Conservation (phyloP, 495 filamentous ascomycete genomes). For the Parathielavia hyrcaniae region DNA sequence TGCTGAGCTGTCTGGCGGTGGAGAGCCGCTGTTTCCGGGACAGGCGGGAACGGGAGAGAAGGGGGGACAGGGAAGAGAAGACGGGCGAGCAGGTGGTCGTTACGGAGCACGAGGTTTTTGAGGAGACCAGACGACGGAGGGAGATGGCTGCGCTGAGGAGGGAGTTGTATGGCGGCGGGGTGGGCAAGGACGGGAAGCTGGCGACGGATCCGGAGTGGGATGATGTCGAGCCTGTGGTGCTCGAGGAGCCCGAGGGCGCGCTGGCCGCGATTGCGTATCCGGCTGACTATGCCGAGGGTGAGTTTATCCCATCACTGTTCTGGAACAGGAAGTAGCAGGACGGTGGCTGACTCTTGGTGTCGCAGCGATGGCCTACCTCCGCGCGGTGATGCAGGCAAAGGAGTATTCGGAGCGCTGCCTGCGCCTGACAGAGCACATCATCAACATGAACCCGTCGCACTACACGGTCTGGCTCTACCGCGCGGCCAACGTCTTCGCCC, state of each 20-base stretch:
- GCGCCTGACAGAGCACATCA: conserved; percentile 79
- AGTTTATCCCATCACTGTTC: conserved; percentile 26
- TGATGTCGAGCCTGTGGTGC: conserved; percentile 72
- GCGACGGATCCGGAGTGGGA: conserved; percentile 70
- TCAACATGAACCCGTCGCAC: conserved; percentile 87
- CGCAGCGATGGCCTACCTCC: conserved; percentile 71
- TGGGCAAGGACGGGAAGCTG: conserved; percentile 45
- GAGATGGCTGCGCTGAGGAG: conserved; percentile 40
- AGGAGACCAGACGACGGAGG: conserved; percentile 39
- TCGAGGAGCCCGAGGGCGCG: conserved; percentile 72
- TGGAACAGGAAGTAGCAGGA: not conserved
- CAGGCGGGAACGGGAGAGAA: conserved; percentile 24
- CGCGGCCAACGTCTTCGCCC: conserved; percentile 62
- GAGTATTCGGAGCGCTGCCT: conserved; percentile 76
- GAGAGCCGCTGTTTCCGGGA: conserved; percentile 29
- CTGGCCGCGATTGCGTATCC: conserved; percentile 86
- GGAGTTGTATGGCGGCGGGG: conserved; percentile 39
- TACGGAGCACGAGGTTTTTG: conserved; percentile 38
- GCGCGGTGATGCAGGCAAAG: conserved; percentile 83
- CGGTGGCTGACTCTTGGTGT: not conserved
- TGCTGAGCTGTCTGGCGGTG: conserved; percentile 28
- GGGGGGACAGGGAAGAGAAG: conserved; percentile 7
- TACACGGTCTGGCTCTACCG: conserved; percentile 99
- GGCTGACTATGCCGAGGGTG: conserved; percentile 78
- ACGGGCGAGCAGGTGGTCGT: conserved; percentile 25